Evolutionary conservation across 257 asterid genomes (phyloP).

Genomic region (Osmanthus fragrans): DNA sequence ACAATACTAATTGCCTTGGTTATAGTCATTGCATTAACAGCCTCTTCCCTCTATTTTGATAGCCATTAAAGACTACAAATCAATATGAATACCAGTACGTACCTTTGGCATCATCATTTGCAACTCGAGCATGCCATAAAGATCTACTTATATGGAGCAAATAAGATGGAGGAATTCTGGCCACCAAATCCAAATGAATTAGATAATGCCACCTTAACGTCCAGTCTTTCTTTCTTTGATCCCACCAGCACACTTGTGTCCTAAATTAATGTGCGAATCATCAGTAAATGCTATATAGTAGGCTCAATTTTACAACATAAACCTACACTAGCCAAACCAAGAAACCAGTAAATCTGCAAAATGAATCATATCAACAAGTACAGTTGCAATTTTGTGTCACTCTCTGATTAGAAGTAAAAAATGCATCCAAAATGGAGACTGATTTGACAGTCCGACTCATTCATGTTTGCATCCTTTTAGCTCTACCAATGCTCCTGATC

Average conservation of each 20-base stretch:
- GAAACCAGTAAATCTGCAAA: not conserved
- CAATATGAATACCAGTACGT: slow-evolving; percentile 13
- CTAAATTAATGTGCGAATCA: slow-evolving; percentile 42
- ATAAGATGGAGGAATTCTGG: slow-evolving; percentile 85
- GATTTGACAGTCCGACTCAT: not conserved
- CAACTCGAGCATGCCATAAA: slow-evolving; percentile 16
- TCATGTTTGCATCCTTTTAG: not conserved
- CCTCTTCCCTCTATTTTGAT: not conserved
- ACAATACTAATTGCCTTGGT: not conserved
- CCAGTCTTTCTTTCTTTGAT: slow-evolving; percentile 63
- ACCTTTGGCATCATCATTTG: slow-evolving; percentile 34
- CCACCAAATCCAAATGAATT: slow-evolving; percentile 96
- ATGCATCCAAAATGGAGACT: not conserved
- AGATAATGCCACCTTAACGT: slow-evolving; percentile 80
- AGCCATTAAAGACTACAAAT: not conserved
- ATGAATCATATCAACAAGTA: not conserved
- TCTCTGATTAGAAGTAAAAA: not conserved
- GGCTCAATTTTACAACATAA: not conserved
- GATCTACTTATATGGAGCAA: slow-evolving; percentile 76
- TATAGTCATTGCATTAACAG: not conserved
- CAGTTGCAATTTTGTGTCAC: not conserved
- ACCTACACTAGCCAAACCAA: not conserved
- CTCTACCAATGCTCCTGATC: not conserved
- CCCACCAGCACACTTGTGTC: slow-evolving; percentile 77
- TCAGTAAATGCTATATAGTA: slow-evolving; percentile 2